phyloP scores from a whole-genome alignment of 2,329 filamentous ascomycete species.

The Fusarium algeriense region DNA sequence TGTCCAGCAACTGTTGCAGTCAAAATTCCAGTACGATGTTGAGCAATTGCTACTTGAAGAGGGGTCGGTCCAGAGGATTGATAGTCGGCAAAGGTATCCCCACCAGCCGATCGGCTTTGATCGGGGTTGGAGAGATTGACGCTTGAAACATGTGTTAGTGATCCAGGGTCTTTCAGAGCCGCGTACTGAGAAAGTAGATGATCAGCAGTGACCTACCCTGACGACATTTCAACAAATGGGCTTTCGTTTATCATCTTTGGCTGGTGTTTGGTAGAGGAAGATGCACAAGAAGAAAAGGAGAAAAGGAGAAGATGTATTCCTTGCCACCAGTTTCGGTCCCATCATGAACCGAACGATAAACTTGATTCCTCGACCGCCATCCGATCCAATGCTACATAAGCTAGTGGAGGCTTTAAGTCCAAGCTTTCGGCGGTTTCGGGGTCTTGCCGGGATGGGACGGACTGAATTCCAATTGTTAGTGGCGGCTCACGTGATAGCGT shows the following conservation, averaged over 20 bases:
- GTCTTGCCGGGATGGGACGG: background rate
- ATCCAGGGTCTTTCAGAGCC: slow-evolving; percentile 16
- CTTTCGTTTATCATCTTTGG: slow-evolving; percentile 28
- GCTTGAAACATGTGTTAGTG: slow-evolving; percentile 38
- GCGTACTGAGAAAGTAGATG: slow-evolving; percentile 3
- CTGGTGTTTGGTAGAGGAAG: background rate
- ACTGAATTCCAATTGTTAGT: background rate
- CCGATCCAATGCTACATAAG: slow-evolving; percentile 38
- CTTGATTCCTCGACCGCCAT: slow-evolving; percentile 9
- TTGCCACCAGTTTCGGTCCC: slow-evolving; percentile 18
- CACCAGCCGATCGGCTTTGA: slow-evolving; percentile 43
- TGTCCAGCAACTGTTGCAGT: slow-evolving; percentile 43
- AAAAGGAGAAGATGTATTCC: slow-evolving; percentile 3
- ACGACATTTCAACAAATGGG: slow-evolving; percentile 12
- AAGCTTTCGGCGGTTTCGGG: slow-evolving; percentile 26
- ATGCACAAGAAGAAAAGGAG: background rate
- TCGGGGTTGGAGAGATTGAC: slow-evolving; percentile 40
- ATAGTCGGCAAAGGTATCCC: slow-evolving; percentile 44
- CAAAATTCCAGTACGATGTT: slow-evolving; percentile 42
- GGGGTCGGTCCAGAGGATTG: slow-evolving; percentile 46
- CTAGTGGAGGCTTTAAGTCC: slow-evolving; percentile 31
- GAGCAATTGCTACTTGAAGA: slow-evolving; percentile 42
- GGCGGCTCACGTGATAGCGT: slow-evolving; percentile 43
- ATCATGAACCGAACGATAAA: slow-evolving; percentile 13
- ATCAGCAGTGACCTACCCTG: slow-evolving; percentile 32